These are phyloP conservation scores for Grifola frondosa DNA, from an alignment of 1,284 basidiomycete species.

Conservation along the genomic window DNA sequence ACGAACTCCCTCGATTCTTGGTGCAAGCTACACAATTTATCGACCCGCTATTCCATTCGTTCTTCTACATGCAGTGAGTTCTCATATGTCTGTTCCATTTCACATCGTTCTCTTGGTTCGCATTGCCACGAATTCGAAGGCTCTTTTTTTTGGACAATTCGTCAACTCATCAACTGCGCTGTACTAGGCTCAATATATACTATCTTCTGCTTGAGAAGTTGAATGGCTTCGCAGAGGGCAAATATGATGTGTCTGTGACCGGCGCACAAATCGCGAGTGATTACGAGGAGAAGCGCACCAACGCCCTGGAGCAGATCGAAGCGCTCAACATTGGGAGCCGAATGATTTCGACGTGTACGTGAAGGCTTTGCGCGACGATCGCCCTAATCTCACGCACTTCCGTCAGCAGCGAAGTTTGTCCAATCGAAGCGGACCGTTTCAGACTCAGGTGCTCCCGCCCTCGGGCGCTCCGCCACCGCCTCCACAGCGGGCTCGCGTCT, in stretches of 20 bases:
- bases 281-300: constrained; percentile 79
- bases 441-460: constrained; percentile 22
- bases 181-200: constrained; percentile 82
- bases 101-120: neutral
- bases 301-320: constrained; percentile 78
- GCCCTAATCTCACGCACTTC: constrained; percentile 7
- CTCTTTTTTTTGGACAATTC: neutral
- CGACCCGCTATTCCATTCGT: constrained; percentile 95
- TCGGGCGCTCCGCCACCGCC: constrained; percentile 47
- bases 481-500: too few relatives aligned
- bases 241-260: constrained; percentile 71
- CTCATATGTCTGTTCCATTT: constrained; percentile 2
- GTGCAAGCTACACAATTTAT: constrained; percentile 86
- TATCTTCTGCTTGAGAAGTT: constrained; percentile 94
- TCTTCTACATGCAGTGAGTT: constrained; percentile 99
- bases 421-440: constrained; percentile 47
- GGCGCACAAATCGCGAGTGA: constrained; percentile 74
- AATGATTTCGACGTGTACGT: constrained; percentile 79
- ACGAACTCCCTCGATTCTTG: constrained; percentile 92
- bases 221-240: constrained; percentile 82
- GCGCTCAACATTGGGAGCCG: constrained; percentile 78
- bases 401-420: constrained; percentile 57
- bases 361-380: too few relatives aligned
- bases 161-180: neutral
- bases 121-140: neutral